A percentile compares a stretch with the other conserved stretches of the same genome.
These are phyloP conservation scores for Aspergillus pseudonomiae DNA, from an alignment of 2,329 filamentous ascomycete genomes.

Conservation along the genomic window DNA sequence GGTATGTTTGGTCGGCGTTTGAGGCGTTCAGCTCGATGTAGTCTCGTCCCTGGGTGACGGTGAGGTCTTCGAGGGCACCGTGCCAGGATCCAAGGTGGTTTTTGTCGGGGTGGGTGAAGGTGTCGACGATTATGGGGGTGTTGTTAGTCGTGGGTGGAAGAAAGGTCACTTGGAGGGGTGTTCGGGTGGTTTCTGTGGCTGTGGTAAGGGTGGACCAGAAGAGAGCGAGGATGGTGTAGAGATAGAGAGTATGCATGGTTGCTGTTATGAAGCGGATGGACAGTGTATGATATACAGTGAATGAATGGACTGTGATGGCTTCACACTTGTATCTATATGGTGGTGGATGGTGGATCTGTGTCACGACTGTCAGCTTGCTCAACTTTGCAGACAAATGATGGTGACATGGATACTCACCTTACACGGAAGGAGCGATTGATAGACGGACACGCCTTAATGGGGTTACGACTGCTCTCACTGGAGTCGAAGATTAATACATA, in stretches of 20 bases:
- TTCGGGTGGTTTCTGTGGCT: neutral
- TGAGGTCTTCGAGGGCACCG: conserved; percentile 64
- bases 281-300: neutral
- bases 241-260: neutral
- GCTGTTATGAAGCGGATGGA: neutral
- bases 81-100: conserved; percentile 69
- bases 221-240: neutral
- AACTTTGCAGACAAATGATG: neutral
- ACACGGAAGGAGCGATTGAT: neutral
- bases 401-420: neutral
- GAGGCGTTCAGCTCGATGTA: conserved; percentile 60
- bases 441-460: too few relatives aligned
- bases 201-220: conserved; percentile 4
- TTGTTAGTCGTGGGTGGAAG: neutral
- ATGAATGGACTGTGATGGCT: neutral
- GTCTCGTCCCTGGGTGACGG: conserved; percentile 54
- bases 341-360: neutral
- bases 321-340: neutral
- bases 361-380: neutral
- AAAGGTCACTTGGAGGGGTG: neutral
- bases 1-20: conserved; percentile 64
- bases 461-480: neutral
- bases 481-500: neutral
- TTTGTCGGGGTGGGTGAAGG: conserved; percentile 54
- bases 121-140: conserved; percentile 57